A percentile compares a stretch with the other conserved stretches of the same genome.
phyloP scores from a whole-genome alignment of 495 filamentous ascomycete species.

The Lophiotrema nucula region DNA sequence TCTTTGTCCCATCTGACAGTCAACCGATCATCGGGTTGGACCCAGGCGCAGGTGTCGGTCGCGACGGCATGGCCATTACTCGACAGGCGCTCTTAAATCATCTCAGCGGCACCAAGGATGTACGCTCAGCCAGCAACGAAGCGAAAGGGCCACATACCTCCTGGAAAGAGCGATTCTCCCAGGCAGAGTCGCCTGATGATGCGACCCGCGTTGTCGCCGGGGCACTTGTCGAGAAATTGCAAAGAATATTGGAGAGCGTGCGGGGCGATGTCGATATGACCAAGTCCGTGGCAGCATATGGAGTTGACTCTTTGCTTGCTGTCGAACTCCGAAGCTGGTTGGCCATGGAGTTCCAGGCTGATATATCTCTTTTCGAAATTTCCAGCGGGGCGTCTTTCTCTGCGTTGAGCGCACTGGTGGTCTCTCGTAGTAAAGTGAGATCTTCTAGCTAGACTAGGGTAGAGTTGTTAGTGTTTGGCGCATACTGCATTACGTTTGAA shows the following conservation, averaged over 20 bases:
- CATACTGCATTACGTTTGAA: too few relatives aligned
- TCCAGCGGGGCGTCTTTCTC: background rate
- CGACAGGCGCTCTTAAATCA: constrained; percentile 6
- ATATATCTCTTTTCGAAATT: constrained; percentile 22
- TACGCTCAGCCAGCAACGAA: background rate
- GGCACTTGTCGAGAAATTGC: constrained; percentile 7
- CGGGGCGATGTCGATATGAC: constrained; percentile 51
- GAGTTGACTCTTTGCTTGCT: constrained; percentile 62
- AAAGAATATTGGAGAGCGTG: constrained; percentile 17
- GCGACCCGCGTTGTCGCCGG: background rate
- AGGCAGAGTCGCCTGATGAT: background rate
- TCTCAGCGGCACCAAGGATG: background rate
- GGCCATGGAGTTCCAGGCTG: constrained; percentile 52
- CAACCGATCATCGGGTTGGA: constrained; percentile 14
- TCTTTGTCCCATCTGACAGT: background rate
- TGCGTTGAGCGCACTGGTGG: background rate
- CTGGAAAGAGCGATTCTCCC: background rate
- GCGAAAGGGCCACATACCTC: background rate
- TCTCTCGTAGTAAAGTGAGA: background rate
- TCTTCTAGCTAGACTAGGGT: background rate
- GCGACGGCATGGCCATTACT: background rate
- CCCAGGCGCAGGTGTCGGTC: background rate
- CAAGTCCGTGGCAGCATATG: constrained; percentile 52
- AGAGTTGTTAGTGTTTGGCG: too few relatives aligned
- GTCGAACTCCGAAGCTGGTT: constrained; percentile 67